phyloP scores from a whole-genome alignment of 805 yeast genomes.

The Saccharomycopsis malanga region DNA sequence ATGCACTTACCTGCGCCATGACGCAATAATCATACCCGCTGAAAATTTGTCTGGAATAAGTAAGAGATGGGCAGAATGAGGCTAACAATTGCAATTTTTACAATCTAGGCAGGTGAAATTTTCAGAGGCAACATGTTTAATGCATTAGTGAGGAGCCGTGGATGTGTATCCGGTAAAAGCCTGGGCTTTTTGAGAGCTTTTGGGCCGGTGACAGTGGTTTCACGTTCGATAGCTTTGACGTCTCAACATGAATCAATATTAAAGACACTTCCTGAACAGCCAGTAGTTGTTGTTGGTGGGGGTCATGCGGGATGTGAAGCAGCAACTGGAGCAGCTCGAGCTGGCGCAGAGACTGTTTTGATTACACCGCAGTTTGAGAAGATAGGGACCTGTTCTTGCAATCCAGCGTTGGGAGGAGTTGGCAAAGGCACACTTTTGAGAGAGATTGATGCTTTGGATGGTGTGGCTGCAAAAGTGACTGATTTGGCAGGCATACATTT shows the following conservation, averaged over 20 bases:
- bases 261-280: slow-evolving; percentile 32
- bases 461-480: slow-evolving; percentile 78
- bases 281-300: slow-evolving; percentile 89
- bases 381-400: slow-evolving; percentile 93
- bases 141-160: too few species aligned
- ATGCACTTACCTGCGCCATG: too few species aligned
- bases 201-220: too few species aligned
- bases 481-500: slow-evolving; percentile 92
- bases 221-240: slow-evolving; percentile 27
- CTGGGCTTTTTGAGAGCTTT: too few species aligned
- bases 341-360: slow-evolving; percentile 64
- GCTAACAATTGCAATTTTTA: too few species aligned
- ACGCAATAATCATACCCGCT: too few species aligned
- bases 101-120: too few species aligned
- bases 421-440: slow-evolving; percentile 91
- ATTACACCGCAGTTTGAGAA: slow-evolving; percentile 70
- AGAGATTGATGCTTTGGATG: slow-evolving; percentile 96
- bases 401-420: slow-evolving; percentile 97
- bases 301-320: slow-evolving; percentile 99
- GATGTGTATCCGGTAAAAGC: too few species aligned
- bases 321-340: slow-evolving; percentile 83
- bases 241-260: slow-evolving; percentile 33
- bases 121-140: too few species aligned
- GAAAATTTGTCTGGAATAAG: too few species aligned
- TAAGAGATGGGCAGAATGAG: too few species aligned